Conservation (phyloP, 2,329 filamentous ascomycete species). For the Calonectria pteridis region DNA sequence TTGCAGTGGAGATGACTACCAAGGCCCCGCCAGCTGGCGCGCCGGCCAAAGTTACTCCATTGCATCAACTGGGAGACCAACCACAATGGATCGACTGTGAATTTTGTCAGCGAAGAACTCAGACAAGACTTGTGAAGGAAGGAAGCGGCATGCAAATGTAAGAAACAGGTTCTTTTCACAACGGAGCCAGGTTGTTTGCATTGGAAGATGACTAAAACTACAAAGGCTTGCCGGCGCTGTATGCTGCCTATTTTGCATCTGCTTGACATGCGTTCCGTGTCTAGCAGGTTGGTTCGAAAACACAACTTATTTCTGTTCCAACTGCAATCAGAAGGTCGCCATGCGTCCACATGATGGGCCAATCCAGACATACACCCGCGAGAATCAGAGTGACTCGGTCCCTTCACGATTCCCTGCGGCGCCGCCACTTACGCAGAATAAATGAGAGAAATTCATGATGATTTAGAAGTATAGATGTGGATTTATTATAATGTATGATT, state of each 20-base stretch:
- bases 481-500: too few species aligned
- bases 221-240: background rate
- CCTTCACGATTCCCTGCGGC: background rate
- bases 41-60: background rate
- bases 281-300: conserved; percentile 1
- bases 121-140: background rate
- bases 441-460: background rate
- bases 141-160: background rate
- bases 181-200: too few species aligned
- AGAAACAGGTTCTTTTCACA: too few species aligned
- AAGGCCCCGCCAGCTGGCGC: background rate
- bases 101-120: background rate
- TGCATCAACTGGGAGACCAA: background rate
- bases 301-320: background rate
- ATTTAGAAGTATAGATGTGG: background rate
- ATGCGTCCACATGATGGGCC: background rate
- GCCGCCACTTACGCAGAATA: background rate
- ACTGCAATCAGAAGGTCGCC: background rate
- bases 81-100: conserved; percentile 1
- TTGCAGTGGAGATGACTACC: background rate
- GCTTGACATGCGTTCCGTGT: background rate
- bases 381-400: background rate
- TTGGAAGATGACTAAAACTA: background rate
- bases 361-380: background rate
- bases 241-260: background rate